phyloP scores from a whole-genome alignment of 2,329 filamentous ascomycete species.

The Colletotrichum theobromicola region DNA sequence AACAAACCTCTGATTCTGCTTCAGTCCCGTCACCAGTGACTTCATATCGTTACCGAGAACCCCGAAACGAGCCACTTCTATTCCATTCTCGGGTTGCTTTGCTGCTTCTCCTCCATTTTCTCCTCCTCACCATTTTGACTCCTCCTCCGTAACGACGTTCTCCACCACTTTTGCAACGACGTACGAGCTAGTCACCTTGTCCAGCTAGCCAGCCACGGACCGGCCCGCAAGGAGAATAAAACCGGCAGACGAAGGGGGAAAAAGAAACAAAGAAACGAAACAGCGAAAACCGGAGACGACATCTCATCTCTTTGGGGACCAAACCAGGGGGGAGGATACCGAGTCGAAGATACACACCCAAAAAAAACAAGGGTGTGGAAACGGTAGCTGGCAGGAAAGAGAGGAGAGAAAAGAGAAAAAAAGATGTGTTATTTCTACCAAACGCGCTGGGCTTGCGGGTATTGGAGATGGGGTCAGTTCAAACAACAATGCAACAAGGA shows the following conservation, averaged over 20 bases:
- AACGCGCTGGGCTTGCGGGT: constrained; percentile 82
- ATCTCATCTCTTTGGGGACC: background rate
- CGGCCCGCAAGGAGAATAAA: constrained; percentile 5
- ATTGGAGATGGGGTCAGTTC: constrained; percentile 96
- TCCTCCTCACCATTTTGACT: background rate
- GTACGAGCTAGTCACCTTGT: background rate
- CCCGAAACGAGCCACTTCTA: constrained; percentile 19
- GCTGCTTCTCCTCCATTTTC: background rate
- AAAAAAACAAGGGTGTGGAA: background rate
- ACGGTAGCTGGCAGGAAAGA: background rate
- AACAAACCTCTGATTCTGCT: constrained; percentile 15
- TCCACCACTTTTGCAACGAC: constrained; percentile 4
- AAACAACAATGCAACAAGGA: constrained; percentile 92
- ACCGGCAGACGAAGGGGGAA: background rate
- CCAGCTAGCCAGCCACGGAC: constrained; percentile 11
- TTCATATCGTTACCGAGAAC: constrained; percentile 14
- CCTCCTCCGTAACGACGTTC: constrained; percentile 6
- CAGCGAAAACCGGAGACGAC: background rate
- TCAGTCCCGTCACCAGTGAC: constrained; percentile 12
- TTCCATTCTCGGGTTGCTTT: constrained; percentile 6
- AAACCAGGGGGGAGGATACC: background rate
- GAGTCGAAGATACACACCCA: background rate
- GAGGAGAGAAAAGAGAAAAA: background rate
- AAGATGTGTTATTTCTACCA: constrained; percentile 97
- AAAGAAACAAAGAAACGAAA: background rate